phyloP scores from a whole-genome alignment of 305 asterid species.

The Ilex paraguariensis region DNA sequence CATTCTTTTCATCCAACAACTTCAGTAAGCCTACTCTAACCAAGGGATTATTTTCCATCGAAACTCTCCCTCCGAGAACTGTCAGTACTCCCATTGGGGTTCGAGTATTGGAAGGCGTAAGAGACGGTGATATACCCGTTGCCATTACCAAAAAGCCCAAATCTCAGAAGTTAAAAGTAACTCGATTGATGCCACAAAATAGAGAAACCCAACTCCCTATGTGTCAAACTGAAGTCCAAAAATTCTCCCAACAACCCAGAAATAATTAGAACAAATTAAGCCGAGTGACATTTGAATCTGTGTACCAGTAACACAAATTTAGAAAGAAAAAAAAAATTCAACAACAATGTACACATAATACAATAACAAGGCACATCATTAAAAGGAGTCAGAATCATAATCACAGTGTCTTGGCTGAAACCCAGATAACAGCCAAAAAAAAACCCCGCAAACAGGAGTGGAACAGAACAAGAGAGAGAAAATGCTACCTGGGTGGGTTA shows the following conservation, averaged over 20 bases:
- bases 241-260: slow-evolving; percentile 5
- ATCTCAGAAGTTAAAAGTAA: slow-evolving; percentile 10
- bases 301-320: too few species aligned
- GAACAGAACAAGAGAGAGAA: too few species aligned
- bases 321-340: too few species aligned
- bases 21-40: slow-evolving; percentile 35
- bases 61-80: slow-evolving; percentile 44
- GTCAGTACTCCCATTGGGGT: slow-evolving; percentile 38
- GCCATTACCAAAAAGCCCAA: slow-evolving; percentile 47
- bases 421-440: too few species aligned
- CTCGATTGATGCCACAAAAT: slow-evolving; percentile 3
- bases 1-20: slow-evolving; percentile 46
- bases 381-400: too few species aligned
- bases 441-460: too few species aligned
- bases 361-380: too few species aligned
- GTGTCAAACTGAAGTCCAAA: slow-evolving; percentile 17
- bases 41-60: background rate
- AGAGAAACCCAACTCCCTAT: slow-evolving; percentile 19
- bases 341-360: too few species aligned
- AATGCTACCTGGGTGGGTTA: too few species aligned
- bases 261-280: slow-evolving; percentile 9
- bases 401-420: too few species aligned
- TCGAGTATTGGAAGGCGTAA: slow-evolving; percentile 54
- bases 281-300: too few species aligned
- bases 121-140: slow-evolving; percentile 50